phyloP scores from a whole-genome alignment of 2,329 filamentous ascomycete genomes.

The Fusarium coffeatum region DNA sequence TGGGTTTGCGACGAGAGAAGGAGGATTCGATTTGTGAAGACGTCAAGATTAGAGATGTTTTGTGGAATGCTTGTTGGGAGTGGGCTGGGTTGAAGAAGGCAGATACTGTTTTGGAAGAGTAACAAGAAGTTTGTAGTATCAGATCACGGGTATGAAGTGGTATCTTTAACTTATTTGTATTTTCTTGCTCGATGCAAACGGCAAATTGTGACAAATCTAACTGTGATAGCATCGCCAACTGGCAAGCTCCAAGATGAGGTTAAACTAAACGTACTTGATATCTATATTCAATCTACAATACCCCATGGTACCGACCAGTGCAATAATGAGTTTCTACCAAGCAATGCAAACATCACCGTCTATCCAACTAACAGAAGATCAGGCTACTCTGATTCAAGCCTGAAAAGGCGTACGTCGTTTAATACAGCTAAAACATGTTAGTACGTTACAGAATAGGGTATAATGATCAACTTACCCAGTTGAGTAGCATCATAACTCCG shows the following conservation, averaged over 20 bases:
- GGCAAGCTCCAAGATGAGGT: not conserved
- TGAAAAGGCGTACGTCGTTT: not conserved
- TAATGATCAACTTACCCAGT: conserved; percentile 32
- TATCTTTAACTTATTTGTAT: not conserved
- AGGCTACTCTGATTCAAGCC: not conserved
- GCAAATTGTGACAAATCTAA: not conserved
- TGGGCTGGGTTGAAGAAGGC: conserved; percentile 22
- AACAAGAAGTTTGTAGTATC: not conserved
- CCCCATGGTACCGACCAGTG: not conserved
- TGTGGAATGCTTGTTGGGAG: conserved; percentile 39
- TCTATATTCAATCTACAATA: conserved; percentile 5
- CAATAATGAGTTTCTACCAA: not conserved
- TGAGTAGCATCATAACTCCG: conserved; percentile 42
- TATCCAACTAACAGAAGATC: not conserved
- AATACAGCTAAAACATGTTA: conserved; percentile 37
- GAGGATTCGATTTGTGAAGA: conserved; percentile 14
- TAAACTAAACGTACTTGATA: not conserved
- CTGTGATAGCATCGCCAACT: not conserved
- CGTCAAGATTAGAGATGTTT: not conserved
- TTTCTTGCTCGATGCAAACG: not conserved
- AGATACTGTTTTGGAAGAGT: conserved; percentile 23
- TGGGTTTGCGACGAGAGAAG: not conserved
- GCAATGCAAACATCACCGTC: not conserved
- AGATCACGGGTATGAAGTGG: not conserved
- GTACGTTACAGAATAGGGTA: fast-evolving